A percentile compares a stretch with the other conserved stretches of the same genome.
Conservation (phyloP, 164 flowering plant species). For the Vitis cinerea region DNA sequence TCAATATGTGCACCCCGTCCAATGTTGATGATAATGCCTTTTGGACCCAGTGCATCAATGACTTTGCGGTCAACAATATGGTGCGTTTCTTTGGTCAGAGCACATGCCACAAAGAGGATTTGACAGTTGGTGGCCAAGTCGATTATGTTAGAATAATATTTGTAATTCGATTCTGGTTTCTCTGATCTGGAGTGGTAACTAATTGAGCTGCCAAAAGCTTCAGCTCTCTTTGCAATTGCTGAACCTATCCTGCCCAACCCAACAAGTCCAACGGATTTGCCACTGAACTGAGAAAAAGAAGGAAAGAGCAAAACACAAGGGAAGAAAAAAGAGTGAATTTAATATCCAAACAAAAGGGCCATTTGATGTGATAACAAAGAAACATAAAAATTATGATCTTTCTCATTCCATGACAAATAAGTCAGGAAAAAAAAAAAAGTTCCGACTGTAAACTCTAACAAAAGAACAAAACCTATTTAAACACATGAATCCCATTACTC, state of each 20-base stretch:
- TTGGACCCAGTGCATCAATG: constrained; percentile 72
- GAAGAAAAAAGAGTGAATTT: not conserved
- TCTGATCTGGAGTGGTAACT: constrained; percentile 64
- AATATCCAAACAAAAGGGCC: too few relatives aligned
- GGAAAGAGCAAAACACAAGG: too few relatives aligned
- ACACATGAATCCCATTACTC: too few relatives aligned
- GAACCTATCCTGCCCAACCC: constrained; percentile 87
- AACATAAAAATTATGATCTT: too few relatives aligned
- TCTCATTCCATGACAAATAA: too few relatives aligned
- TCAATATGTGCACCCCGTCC: constrained; percentile 53
- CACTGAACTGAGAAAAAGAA: constrained; percentile 50
- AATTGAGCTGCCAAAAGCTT: constrained; percentile 71
- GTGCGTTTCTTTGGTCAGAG: constrained; percentile 67
- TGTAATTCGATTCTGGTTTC: constrained; percentile 53
- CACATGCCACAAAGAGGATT: constrained; percentile 71
- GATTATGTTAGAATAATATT: constrained; percentile 48
- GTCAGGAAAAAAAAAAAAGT: too few relatives aligned
- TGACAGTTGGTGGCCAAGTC: constrained; percentile 66
- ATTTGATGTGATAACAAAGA: too few relatives aligned
- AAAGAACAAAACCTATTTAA: too few relatives aligned
- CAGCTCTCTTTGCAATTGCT: constrained; percentile 82
- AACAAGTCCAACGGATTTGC: constrained; percentile 66
- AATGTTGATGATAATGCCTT: constrained; percentile 55
- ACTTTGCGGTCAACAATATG: constrained; percentile 75
- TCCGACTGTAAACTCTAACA: too few relatives aligned